Percentiles rank a stretch among this genome's conserved stretches.
phyloP scores from a whole-genome alignment of 2,329 filamentous ascomycete species.

The Akanthomyces uredinophilus region DNA sequence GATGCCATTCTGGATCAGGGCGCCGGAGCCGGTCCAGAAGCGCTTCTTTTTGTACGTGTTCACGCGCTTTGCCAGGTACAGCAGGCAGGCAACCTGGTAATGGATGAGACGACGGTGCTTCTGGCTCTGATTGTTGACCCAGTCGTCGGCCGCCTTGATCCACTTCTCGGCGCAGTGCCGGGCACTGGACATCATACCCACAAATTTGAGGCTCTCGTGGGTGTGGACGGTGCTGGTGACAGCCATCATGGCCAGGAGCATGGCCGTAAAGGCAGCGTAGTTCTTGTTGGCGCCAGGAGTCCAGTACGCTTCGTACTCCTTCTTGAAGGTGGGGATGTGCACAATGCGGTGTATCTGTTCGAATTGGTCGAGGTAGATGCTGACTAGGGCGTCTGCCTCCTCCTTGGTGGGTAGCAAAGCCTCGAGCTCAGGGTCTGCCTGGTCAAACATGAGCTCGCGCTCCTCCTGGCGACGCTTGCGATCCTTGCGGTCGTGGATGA shows the following conservation, averaged over 20 bases:
- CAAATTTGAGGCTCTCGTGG: conserved; percentile 47
- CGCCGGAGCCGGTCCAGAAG: conserved; percentile 54
- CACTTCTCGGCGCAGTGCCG: conserved; percentile 51
- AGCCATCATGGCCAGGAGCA: conserved; percentile 55
- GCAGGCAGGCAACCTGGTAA: conserved; percentile 54
- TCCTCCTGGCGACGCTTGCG: conserved; percentile 48
- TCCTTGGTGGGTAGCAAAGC: conserved; percentile 42
- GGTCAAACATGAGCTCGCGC: conserved; percentile 43
- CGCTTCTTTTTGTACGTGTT: conserved; percentile 62
- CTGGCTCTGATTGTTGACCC: conserved; percentile 52
- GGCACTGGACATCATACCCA: conserved; percentile 54
- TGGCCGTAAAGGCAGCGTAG: conserved; percentile 49
- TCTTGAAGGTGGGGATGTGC: conserved; percentile 54
- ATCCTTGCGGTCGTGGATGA: conserved; percentile 51
- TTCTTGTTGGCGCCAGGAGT: conserved; percentile 37
- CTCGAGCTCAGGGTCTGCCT: conserved; percentile 46
- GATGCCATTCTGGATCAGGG: conserved; percentile 53
- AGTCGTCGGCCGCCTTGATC: conserved; percentile 51
- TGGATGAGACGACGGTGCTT: conserved; percentile 57
- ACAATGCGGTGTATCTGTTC: conserved; percentile 53
- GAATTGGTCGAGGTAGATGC: conserved; percentile 50
- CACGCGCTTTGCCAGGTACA: conserved; percentile 57
- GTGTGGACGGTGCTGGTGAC: conserved; percentile 54
- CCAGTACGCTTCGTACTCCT: conserved; percentile 54
- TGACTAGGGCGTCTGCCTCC: conserved; percentile 44